These are phyloP conservation scores for Colletotrichum magnum DNA, from an alignment of 2,329 filamentous ascomycete genomes.

Conservation along the genomic window DNA sequence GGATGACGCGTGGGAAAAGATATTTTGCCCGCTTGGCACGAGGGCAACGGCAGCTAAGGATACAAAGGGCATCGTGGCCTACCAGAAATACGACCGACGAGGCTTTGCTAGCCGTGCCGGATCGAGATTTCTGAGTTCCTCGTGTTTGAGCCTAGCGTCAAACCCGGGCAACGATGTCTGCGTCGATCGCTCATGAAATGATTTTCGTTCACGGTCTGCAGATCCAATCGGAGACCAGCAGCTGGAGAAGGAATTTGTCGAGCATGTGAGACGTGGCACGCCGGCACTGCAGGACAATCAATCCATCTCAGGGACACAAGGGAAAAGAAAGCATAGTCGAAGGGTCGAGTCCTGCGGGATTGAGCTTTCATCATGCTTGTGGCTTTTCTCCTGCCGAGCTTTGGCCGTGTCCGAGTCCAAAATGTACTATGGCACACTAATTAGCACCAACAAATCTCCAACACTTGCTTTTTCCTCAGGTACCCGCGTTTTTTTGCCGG, in stretches of 20 bases:
- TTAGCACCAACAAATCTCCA: slow-evolving; percentile 10
- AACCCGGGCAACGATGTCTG: slow-evolving; percentile 15
- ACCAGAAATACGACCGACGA: neutral
- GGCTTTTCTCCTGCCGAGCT: neutral
- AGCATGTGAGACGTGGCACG: slow-evolving; percentile 38
- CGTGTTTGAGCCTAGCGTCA: slow-evolving; percentile 34
- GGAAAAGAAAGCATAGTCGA: neutral
- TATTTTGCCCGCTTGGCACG: slow-evolving; percentile 17
- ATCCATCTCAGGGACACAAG: neutral
- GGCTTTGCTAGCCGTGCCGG: neutral
- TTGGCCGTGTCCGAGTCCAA: slow-evolving; percentile 5
- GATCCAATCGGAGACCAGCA: slow-evolving; percentile 22
- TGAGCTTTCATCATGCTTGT: neutral
- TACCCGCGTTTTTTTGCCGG: slow-evolving; percentile 26
- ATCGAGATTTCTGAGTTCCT: slow-evolving; percentile 27
- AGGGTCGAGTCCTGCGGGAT: slow-evolving; percentile 5
- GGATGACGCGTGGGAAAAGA: neutral
- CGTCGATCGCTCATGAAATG: slow-evolving; percentile 16
- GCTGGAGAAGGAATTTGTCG: slow-evolving; percentile 12
- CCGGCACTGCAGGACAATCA: slow-evolving; percentile 1
- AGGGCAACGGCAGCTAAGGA: slow-evolving; percentile 26
- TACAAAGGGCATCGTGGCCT: neutral
- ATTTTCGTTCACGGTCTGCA: slow-evolving; percentile 19
- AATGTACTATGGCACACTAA: neutral
- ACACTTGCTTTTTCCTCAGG: slow-evolving; percentile 34